These are phyloP conservation scores for Naumovozyma baii DNA, from an alignment of 805 yeast species.

Conservation along the genomic window DNA sequence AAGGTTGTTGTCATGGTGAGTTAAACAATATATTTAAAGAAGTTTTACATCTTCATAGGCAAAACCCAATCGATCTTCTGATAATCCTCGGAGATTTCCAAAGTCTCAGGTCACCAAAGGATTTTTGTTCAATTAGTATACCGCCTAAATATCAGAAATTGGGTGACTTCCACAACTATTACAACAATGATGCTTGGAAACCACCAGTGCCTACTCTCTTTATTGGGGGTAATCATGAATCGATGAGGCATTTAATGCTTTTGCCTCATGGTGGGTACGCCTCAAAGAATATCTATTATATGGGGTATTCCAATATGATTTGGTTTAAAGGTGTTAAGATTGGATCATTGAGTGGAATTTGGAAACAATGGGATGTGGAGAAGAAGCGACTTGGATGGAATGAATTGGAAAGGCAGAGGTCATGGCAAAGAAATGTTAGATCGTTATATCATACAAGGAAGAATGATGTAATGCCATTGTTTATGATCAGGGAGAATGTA, in stretches of 20 bases:
- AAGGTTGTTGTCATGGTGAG: slow-evolving; percentile 88
- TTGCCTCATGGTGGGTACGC: slow-evolving; percentile 86
- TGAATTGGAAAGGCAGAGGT: slow-evolving; percentile 21
- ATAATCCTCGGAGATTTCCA: slow-evolving; percentile 91
- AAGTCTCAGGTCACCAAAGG: slow-evolving; percentile 55
- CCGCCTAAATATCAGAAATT: slow-evolving; percentile 66
- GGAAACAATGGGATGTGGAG: slow-evolving; percentile 42
- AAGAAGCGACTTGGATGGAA: slow-evolving; percentile 43
- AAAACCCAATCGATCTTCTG: slow-evolving; percentile 42
- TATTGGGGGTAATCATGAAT: slow-evolving; percentile 94
- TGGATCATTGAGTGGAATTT: slow-evolving; percentile 81
- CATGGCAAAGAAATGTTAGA: slow-evolving; percentile 20
- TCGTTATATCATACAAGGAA: slow-evolving; percentile 53
- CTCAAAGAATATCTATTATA: slow-evolving; percentile 74
- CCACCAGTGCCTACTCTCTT: slow-evolving; percentile 77
- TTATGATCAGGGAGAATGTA: slow-evolving; percentile 29
- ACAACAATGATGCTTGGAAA: slow-evolving; percentile 36
- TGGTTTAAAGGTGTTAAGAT: slow-evolving; percentile 70
- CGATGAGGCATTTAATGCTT: slow-evolving; percentile 66
- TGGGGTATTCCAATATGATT: slow-evolving; percentile 70
- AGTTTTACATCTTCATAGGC: slow-evolving; percentile 19
- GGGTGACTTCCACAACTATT: slow-evolving; percentile 77
- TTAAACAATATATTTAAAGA: slow-evolving; percentile 46
- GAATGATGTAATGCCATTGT: slow-evolving; percentile 48
- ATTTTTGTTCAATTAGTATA: slow-evolving; percentile 60